A percentile compares a stretch with the other conserved stretches of the same genome.
These are phyloP conservation scores for Kwoniella shandongensis DNA, from an alignment of 768 basidiomycete genomes.

Conservation along the genomic window DNA sequence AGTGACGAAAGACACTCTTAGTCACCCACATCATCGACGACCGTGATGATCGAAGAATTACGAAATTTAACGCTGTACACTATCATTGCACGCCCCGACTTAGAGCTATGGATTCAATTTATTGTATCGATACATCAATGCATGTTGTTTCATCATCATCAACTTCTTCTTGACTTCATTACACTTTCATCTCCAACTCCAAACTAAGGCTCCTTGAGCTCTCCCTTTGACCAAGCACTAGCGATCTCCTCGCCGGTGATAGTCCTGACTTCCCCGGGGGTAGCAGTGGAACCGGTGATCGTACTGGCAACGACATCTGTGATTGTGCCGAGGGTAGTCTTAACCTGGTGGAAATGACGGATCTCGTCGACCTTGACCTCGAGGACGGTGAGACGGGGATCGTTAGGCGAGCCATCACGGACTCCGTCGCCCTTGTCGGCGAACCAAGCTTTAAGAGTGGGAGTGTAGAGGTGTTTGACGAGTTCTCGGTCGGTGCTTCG, in stretches of 20 bases:
- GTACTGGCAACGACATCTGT: constrained; percentile 64
- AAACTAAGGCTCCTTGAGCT: constrained; percentile 38
- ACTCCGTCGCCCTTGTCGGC: constrained; percentile 81
- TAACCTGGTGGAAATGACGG: constrained; percentile 73
- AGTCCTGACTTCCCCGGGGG: constrained; percentile 74
- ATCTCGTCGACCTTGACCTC: constrained; percentile 71
- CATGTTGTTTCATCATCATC: constrained; percentile 14
- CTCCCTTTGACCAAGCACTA: constrained; percentile 31
- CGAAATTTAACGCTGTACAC: not conserved
- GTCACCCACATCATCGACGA: constrained; percentile 44
- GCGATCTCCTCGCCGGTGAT: constrained; percentile 71
- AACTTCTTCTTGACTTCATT: not conserved
- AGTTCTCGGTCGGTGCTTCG: constrained; percentile 52
- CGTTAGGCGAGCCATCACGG: constrained; percentile 75
- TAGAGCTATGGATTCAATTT: no score
- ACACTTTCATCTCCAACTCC: not conserved
- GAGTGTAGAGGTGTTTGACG: constrained; percentile 47
- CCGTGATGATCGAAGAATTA: constrained; percentile 16
- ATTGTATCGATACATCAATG: constrained; percentile 17
- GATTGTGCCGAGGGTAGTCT: constrained; percentile 62
- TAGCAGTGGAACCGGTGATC: constrained; percentile 64
- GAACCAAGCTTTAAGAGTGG: constrained; percentile 66
- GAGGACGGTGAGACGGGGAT: constrained; percentile 77
- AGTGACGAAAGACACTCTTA: constrained; percentile 2
- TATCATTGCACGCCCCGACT: no score